phyloP scores from a whole-genome alignment of 148 eudicot species.

The Vaccinium macrocarpon region DNA sequence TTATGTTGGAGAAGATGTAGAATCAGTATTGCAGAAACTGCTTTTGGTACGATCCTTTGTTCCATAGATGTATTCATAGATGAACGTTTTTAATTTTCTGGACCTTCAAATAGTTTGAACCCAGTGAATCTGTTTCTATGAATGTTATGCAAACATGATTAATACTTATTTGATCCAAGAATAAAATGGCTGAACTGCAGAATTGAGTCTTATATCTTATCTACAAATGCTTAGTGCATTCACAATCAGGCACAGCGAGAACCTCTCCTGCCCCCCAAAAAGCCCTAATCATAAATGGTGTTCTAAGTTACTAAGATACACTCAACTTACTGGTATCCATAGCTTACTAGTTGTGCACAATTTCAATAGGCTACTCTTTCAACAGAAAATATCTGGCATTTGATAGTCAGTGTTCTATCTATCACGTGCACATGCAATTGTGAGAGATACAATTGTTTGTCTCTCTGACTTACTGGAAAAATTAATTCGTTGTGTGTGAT shows the following conservation, averaged over 20 bases:
- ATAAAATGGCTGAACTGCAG: neutral
- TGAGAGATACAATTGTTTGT: neutral
- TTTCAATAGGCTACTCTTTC: neutral
- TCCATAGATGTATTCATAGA: neutral
- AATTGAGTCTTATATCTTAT: neutral
- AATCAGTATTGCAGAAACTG: slow-evolving; percentile 37
- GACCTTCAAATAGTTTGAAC: neutral
- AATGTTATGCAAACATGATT: neutral
- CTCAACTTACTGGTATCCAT: neutral
- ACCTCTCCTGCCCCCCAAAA: neutral
- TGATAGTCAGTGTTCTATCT: neutral
- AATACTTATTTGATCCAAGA: neutral
- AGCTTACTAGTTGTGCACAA: neutral
- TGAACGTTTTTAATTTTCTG: neutral
- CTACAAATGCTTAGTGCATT: neutral
- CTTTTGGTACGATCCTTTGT: slow-evolving; percentile 25
- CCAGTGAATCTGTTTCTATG: neutral
- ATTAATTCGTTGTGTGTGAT: neutral
- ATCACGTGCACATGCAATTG: too few relatives aligned
- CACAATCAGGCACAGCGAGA: neutral
- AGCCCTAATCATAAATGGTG: neutral
- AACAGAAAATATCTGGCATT: neutral
- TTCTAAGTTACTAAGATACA: too few relatives aligned
- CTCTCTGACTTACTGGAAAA: neutral
- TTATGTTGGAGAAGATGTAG: slow-evolving; percentile 49